phyloP scores from a whole-genome alignment of 2,329 filamentous ascomycete species.

The Uncinocarpus reesii region DNA sequence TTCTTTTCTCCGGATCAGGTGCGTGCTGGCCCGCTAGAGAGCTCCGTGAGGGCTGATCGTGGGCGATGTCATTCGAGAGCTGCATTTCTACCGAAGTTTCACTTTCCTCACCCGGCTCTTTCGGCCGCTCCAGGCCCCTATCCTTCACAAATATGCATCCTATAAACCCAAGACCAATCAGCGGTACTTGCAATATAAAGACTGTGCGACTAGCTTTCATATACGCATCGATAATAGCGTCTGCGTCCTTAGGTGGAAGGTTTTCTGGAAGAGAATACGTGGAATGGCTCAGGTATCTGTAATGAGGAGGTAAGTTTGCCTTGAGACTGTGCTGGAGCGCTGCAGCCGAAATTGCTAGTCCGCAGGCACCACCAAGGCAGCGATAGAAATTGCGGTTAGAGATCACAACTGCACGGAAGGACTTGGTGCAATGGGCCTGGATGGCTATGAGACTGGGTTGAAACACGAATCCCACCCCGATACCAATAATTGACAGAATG shows the following conservation, averaged over 20 bases:
- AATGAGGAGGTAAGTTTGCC: neutral
- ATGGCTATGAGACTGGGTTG: neutral
- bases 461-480: neutral
- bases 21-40: too few species aligned
- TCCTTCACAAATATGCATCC: neutral
- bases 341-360: neutral
- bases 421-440: neutral
- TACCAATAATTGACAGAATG: neutral
- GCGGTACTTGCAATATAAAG: neutral
- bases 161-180: neutral
- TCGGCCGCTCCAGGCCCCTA: neutral
- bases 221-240: neutral
- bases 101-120: neutral
- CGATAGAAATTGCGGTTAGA: neutral
- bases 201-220: neutral
- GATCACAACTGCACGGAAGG: neutral
- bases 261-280: neutral
- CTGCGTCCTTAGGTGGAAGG: neutral
- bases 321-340: neutral
- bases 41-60: too few species aligned
- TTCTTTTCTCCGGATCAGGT: too few species aligned
- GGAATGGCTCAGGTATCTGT: neutral
- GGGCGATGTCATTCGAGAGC: too few species aligned
- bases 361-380: neutral
- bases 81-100: neutral